These are phyloP conservation scores for Xerocomellus chrysenteron DNA, from an alignment of 768 basidiomycete genomes.

Conservation along the genomic window DNA sequence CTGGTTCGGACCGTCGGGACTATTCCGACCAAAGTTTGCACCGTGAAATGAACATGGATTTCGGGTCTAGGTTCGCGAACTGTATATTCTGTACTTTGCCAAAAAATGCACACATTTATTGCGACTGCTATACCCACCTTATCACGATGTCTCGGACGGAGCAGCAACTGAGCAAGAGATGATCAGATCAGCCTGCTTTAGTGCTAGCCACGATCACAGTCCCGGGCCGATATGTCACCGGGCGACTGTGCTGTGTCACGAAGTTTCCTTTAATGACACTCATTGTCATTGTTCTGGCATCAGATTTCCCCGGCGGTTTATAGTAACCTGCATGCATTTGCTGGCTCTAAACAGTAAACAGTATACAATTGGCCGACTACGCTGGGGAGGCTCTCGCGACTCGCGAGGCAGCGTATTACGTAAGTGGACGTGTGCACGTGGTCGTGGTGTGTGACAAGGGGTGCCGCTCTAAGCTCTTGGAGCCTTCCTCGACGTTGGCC, in stretches of 20 bases:
- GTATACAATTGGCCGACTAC: no score
- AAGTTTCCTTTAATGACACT: background rate
- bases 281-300: no score
- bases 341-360: no score
- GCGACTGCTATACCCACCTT: background rate
- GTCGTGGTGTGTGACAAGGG: slow-evolving; percentile 9
- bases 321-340: no score
- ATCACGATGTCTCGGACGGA: slow-evolving; percentile 15
- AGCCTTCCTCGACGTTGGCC: slow-evolving; percentile 16
- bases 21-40: slow-evolving; percentile 39
- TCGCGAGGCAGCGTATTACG: background rate
- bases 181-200: background rate
- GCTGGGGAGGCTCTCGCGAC: no score
- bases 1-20: slow-evolving; percentile 50
- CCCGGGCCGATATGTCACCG: slow-evolving; percentile 5
- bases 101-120: slow-evolving; percentile 8
- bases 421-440: slow-evolving; percentile 17
- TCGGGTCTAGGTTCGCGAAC: background rate
- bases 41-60: slow-evolving; percentile 6
- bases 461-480: background rate
- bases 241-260: background rate
- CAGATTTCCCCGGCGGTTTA: no score
- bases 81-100: background rate
- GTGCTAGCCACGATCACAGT: background rate
- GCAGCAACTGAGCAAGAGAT: background rate